phyloP scores from a whole-genome alignment of 169 alveolate genomes.

The Perkinsus marinus region DNA sequence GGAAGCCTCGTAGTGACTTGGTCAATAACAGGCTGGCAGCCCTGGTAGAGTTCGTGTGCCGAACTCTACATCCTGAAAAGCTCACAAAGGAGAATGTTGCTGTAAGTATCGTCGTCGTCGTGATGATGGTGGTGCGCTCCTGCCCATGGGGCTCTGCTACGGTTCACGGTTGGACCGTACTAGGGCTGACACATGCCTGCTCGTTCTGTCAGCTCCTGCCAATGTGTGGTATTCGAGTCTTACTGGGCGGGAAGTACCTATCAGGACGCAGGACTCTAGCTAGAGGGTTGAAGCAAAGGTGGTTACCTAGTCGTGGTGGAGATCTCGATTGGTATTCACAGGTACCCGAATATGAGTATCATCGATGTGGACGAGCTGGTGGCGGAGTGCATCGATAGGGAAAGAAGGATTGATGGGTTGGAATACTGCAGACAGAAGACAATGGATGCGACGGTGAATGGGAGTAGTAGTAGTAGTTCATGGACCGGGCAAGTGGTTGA shows the following conservation, averaged over 20 bases:
- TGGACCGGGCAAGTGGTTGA: no score
- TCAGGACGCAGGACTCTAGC: background rate
- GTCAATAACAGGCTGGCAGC: background rate
- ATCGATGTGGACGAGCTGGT: background rate
- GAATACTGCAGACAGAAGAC: background rate
- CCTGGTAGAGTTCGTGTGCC: background rate
- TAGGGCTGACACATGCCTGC: background rate
- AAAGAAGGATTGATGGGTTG: background rate
- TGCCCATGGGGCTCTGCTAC: no score
- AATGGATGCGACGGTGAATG: no score
- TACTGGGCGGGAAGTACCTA: background rate
- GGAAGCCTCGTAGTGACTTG: background rate
- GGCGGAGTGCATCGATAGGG: background rate
- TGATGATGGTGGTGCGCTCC: no score
- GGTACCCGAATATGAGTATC: background rate
- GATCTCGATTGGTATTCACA: background rate
- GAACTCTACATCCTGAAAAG: background rate
- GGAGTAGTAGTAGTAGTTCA: no score
- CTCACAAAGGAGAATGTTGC: background rate
- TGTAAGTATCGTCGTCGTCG: no score
- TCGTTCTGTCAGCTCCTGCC: background rate
- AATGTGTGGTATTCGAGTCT: background rate
- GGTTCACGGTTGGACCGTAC: no score
- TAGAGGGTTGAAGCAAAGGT: background rate
- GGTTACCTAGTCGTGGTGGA: no score